phyloP scores from a whole-genome alignment of 768 basidiomycete species.

The Termitomyces sp. region DNA sequence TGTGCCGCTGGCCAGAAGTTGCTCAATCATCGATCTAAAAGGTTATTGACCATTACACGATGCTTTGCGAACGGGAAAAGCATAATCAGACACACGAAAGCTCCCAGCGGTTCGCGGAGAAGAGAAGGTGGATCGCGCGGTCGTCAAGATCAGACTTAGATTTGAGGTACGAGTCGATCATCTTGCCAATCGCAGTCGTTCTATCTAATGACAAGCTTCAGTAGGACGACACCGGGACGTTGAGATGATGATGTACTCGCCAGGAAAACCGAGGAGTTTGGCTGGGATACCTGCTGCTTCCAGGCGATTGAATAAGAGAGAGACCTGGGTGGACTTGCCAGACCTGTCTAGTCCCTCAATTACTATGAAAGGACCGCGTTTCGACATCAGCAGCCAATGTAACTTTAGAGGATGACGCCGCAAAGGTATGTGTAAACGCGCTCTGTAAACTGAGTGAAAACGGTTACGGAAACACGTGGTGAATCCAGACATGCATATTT shows the following conservation, averaged over 20 bases:
- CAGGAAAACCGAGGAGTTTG: slow-evolving; percentile 82
- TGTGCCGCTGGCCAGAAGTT: slow-evolving; percentile 55
- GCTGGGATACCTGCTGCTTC: slow-evolving; percentile 39
- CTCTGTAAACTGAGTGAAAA: background rate
- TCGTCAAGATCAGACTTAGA: slow-evolving; percentile 87
- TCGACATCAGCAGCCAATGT: slow-evolving; percentile 11
- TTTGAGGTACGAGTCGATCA: slow-evolving; percentile 90
- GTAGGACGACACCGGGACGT: background rate
- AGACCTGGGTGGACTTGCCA: slow-evolving; percentile 89
- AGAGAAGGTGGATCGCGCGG: slow-evolving; percentile 86
- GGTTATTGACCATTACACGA: background rate
- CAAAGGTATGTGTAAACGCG: background rate
- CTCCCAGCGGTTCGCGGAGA: slow-evolving; percentile 98
- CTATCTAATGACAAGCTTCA: slow-evolving; percentile 51
- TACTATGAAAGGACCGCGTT: slow-evolving; percentile 81
- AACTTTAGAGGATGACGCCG: background rate
- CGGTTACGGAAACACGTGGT: background rate
- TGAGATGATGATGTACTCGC: slow-evolving; percentile 34
- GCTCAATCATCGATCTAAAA: slow-evolving; percentile 54
- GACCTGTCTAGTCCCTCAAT: slow-evolving; percentile 95
- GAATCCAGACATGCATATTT: no score
- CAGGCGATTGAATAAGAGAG: slow-evolving; percentile 52
- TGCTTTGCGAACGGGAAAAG: background rate
- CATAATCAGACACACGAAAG: slow-evolving; percentile 51
- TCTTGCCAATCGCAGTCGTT: slow-evolving; percentile 83